These are phyloP conservation scores for Rhizopogon rudus DNA, from an alignment of 768 basidiomycete genomes.

Conservation along the genomic window DNA sequence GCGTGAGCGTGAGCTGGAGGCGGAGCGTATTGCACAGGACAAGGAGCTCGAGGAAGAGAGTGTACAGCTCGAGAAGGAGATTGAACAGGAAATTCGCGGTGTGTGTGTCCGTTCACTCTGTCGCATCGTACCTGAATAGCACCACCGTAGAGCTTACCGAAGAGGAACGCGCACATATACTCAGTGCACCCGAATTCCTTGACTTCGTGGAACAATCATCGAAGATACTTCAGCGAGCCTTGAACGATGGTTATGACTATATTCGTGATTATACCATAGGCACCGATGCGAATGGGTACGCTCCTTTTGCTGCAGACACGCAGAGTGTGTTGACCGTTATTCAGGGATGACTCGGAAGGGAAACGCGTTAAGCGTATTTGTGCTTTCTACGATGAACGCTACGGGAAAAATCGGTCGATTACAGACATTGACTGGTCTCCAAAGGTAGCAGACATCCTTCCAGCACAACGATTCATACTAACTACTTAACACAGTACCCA, in stretches of 20 bases:
- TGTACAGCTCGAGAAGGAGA: constrained; percentile 77
- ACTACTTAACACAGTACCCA: constrained; percentile 62
- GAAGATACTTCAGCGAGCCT: constrained; percentile 90
- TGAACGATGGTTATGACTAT: constrained; percentile 96
- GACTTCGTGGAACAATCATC: constrained; percentile 94
- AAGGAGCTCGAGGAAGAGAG: constrained; percentile 81
- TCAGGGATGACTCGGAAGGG: constrained; percentile 87
- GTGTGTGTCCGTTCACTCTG: background rate
- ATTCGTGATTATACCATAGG: constrained; percentile 95
- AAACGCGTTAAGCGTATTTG: constrained; percentile 91
- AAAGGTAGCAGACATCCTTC: constrained; percentile 50
- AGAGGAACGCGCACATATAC: constrained; percentile 77
- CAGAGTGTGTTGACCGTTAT: constrained; percentile 1
- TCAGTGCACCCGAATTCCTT: constrained; percentile 85
- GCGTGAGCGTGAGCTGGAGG: constrained; percentile 65
- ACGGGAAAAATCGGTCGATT: constrained; percentile 89
- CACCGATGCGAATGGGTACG: constrained; percentile 78
- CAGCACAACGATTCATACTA: background rate
- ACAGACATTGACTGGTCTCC: constrained; percentile 98
- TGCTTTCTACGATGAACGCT: constrained; percentile 87
- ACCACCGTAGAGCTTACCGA: constrained; percentile 67
- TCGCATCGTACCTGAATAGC: constrained; percentile 3
- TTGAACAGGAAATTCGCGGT: constrained; percentile 85
- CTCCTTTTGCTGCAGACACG: constrained; percentile 6
- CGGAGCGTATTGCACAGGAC: constrained; percentile 63